Percentiles rank a stretch among this genome's conserved stretches.
These are phyloP conservation scores for Vanderwaltozyma polyspora DNA, from an alignment of 805 yeast species.

Conservation along the genomic window DNA sequence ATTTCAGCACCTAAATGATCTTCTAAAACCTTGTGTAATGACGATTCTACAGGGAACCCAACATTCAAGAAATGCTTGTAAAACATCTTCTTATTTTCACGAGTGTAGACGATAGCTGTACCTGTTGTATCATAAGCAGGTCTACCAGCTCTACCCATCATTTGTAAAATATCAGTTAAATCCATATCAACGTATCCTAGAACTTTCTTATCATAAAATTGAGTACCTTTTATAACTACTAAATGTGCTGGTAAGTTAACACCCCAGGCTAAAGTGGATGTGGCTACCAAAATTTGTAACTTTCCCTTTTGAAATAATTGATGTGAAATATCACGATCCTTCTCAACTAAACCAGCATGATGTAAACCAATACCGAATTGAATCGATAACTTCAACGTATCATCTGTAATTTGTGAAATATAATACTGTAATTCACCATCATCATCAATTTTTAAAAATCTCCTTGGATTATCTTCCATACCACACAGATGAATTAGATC, in stretches of 20 bases:
- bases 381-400: conserved; percentile 63
- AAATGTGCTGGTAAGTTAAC: conserved; percentile 97
- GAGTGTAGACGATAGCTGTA: conserved; percentile 82
- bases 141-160: conserved; percentile 98
- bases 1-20: conserved; percentile 96
- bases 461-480: conserved; percentile 40
- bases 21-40: conserved; percentile 61
- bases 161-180: conserved; percentile 90
- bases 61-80: conserved; percentile 79
- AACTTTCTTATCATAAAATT: conserved; percentile 82
- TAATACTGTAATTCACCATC: conserved; percentile 68
- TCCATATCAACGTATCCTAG: conserved; percentile 94
- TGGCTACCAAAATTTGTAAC: conserved; percentile 82
- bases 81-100: conserved; percentile 72
- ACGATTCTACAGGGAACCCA: conserved; percentile 93
- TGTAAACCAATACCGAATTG: conserved; percentile 82
- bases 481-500: conserved; percentile 63
- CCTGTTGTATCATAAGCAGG: conserved; percentile 93
- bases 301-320: conserved; percentile 74
- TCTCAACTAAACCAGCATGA: conserved; percentile 91
- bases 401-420: conserved; percentile 83
- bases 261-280: conserved; percentile 99
- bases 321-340: conserved; percentile 83
- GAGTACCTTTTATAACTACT: conserved; percentile 95
- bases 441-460: conserved; percentile 63